Base-by-base conservation (phyloP, 2,329 filamentous ascomycete genomes). In the Alternaria brassicae region DNA sequence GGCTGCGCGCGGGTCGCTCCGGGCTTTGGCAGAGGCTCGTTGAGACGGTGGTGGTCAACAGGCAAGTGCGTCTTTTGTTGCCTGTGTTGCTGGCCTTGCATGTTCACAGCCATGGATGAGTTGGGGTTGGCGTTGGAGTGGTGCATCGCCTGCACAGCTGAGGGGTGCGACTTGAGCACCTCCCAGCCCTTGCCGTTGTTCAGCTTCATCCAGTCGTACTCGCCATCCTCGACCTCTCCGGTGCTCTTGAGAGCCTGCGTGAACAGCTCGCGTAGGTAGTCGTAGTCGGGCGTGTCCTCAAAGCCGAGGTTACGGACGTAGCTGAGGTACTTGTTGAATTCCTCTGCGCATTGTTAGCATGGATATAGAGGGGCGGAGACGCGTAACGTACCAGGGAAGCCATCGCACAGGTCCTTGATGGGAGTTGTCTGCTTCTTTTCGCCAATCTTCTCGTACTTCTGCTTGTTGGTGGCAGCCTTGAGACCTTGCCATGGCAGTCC, bases 171-270 rank as follows among this genome's bases (percentile, higher is more conserved):
- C 76, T 90, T 90, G 79, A 89, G 91, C 60, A 87, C 88, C 81
- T 96, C 92, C 92, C 92, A 96, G 64, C 93, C 93, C 81, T 96
- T 95, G 70, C 89, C 89, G 81, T 93, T 92, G 83, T 92, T 95
- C 71, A 97, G 85, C 85, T 97, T 97, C 92, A 98, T 97, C 95
- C 95, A 99, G 82, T 99, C 95, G 79, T 98, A 99, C 79, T 98
- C 94, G 74, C 95, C 95, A 79, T 99, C 95, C 78, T 98, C 95
- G 8, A 97, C 89, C 72, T 97, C 93, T 56, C 93, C 93, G 2
- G 91, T 91, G 77, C 93, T 94, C 86, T 97, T 97, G 65, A 98
- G 86, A 19, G 94, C 92, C 80, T 97, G 92, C 1, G 94, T 97
- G 82, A 99, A 97, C 56, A 99, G 88, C 75, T 97, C 94, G 48